These are phyloP conservation scores for Herpetospermum pedunculosum DNA, from an alignment of 306 rosid genomes.

Conservation along the genomic window DNA sequence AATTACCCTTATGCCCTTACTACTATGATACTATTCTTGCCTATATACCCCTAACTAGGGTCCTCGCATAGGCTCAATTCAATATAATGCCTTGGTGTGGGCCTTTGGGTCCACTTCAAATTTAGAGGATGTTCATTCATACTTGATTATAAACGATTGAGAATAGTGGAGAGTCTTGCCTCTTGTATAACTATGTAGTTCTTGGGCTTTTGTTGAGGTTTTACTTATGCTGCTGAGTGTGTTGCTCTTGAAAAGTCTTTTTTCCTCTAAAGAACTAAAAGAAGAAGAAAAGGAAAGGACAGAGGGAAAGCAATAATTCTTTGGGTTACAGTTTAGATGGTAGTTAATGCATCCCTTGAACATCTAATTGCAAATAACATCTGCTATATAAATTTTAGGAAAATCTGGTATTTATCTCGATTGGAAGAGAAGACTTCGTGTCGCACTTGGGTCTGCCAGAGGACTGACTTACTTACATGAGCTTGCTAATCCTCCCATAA, in stretches of 20 bases:
- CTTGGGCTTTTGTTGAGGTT: not conserved
- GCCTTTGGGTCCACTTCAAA: not conserved
- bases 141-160: not conserved
- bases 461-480: conserved; percentile 93
- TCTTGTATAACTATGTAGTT: not conserved
- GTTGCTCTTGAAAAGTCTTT: not conserved
- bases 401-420: conserved; percentile 71
- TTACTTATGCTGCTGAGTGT: not conserved
- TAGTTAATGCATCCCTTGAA: not conserved
- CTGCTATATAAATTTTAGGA: conserved; percentile 24
- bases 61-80: too few species aligned
- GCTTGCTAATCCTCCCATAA: conserved; percentile 95
- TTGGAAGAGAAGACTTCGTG: conserved; percentile 89
- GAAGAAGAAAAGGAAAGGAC: not conserved
- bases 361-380: not conserved
- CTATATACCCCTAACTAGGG: too few species aligned
- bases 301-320: not conserved
- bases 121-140: not conserved
- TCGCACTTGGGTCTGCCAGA: conserved; percentile 94
- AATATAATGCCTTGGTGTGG: not conserved
- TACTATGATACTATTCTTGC: too few species aligned
- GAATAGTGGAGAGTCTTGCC: not conserved
- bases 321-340: not conserved
- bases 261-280: not conserved
- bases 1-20: too few species aligned